Evolutionary conservation across 495 filamentous ascomycete species (phyloP).

Genomic region (Daldinia decipiens): DNA sequence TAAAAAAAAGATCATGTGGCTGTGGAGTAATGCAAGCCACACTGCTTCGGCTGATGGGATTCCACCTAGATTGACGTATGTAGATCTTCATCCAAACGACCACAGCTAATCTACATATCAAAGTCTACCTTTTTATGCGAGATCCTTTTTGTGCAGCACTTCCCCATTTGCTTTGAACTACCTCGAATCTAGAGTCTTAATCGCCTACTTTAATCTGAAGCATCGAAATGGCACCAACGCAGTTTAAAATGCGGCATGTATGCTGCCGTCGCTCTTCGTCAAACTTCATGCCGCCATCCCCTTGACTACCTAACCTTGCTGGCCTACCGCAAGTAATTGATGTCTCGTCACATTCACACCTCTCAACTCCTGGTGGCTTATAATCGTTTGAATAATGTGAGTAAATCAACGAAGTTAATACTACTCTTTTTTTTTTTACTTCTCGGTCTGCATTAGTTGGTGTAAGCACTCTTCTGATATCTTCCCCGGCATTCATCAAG

Average conservation of each 20-base stretch:
- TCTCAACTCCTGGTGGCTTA: not conserved
- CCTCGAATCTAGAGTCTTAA: not conserved
- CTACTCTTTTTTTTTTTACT: constrained; percentile 1
- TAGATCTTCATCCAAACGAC: constrained; percentile 27
- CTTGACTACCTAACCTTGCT: constrained; percentile 18
- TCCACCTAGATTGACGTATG: constrained; percentile 32
- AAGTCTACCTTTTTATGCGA: constrained; percentile 13
- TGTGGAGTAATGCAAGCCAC: constrained; percentile 35
- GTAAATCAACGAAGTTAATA: constrained; percentile 12
- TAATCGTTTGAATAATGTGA: constrained; percentile 9
- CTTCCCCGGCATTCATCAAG: constrained; percentile 15
- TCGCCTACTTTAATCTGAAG: not conserved
- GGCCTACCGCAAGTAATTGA: constrained; percentile 8
- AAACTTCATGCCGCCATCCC: constrained; percentile 35
- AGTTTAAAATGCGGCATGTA: constrained; percentile 18
- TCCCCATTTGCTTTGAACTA: constrained; percentile 7
- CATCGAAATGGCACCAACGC: constrained; percentile 8
- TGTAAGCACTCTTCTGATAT: constrained; percentile 25
- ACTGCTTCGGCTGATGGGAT: constrained; percentile 22
- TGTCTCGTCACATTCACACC: constrained; percentile 10
- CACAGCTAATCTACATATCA: constrained; percentile 34
- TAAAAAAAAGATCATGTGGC: constrained; percentile 7
- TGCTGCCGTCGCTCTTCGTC: constrained; percentile 29
- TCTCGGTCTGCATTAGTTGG: constrained; percentile 4
- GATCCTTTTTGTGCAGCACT: constrained; percentile 14